Base-by-base conservation (phyloP, 1,139 yeast species). In the Pichia sp. region DNA sequence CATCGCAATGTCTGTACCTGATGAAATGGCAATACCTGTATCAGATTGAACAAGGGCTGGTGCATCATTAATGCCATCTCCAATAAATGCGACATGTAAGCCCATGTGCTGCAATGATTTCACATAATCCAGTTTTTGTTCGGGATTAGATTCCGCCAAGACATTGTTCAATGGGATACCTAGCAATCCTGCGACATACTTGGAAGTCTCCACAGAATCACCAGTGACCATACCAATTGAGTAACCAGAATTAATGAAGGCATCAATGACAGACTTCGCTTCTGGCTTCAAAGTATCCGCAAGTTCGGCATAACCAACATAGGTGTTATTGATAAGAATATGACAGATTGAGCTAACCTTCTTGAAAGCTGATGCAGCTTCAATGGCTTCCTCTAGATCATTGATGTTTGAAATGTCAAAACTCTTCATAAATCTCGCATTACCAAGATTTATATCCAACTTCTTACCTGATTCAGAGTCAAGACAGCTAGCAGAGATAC, bases 1-100 rank as follows among this genome's bases (percentile, higher is more conserved):
- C 49, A 91, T 83, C 3, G 98, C 98, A 45, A 91, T 85, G 52
- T 91, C 97, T 0, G 97, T 85, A 3, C 97, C 96, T 0, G 94
- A 74, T 19, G 94, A 80, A 41, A 91, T 75, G 7, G 97, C 94
- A 53, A 93, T 77, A 16, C 98, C 98, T 15, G 91, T 63, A 47
- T 87, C 85, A 0, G 96, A 85, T 41, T 80, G 74, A 0, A 87
- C 94, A 42, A 91, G 67, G 0, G 97, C 97, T 0, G 97, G 96
- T 0, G 97, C 94, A 58, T 91, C 99, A 38, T 58, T 58, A 27
- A 58, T 52, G 39, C 99, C 99, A 59, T 91, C 99, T 22, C 99
- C 99, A 23, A 91, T 80, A 67, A 93, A 87, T 2, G 91, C 94
- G 27, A 87, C 79, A 13, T 62, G 44, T 3, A 52, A 35, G 19